Evolutionary conservation across 495 filamentous ascomycete genomes (phyloP), one percentile per base, ranked within the genome.

Genomic region (Aspergillus indologenus): DNA sequence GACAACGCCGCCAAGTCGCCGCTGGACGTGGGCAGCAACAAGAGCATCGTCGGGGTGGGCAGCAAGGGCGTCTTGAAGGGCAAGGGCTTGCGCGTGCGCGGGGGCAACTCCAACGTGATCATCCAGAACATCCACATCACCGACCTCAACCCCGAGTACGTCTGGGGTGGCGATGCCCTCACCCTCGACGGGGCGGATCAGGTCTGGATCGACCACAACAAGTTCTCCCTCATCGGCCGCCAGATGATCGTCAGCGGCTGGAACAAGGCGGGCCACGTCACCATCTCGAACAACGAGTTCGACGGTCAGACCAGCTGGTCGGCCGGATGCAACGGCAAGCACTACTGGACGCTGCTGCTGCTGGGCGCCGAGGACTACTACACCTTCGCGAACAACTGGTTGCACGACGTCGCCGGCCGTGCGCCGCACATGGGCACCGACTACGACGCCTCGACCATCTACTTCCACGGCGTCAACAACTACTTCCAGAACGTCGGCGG

Each of bases 341-440:
- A 80, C 61, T 81, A 82, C 71, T 80, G 78, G 77, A 75, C 71
- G 12, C 60, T 81, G 54, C 43, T 61, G 29, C 40, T 66, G 0
- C 31, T 66, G 18, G 64, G 64, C 4, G 40, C 54, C 9, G 46
- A 59, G 43, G 64, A 66, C 43, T 57, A 52, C 24, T 59, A 57
- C 49, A 66, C 64, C n/a, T 61, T 66, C 31, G 20, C 45, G 3
- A 45, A 44, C 7, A 67, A 67, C 56, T 62, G 44, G 22, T 67
- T 80, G 48, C 75, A 79, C 61, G 70, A 82, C 63, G 75, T 72
- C 31, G 75, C 71, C 23, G 77, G 79, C 22, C 77, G 79, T 18
- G 60, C 60, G 18, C 63, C 63, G 19, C 57, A 62, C 21, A 45
- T 62, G 57, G 60, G 60, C 53, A 68, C 65, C 24, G 75, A 73